Base-by-base conservation (phyloP, 2,329 filamentous ascomycete species). In the Penicillium sp. region DNA sequence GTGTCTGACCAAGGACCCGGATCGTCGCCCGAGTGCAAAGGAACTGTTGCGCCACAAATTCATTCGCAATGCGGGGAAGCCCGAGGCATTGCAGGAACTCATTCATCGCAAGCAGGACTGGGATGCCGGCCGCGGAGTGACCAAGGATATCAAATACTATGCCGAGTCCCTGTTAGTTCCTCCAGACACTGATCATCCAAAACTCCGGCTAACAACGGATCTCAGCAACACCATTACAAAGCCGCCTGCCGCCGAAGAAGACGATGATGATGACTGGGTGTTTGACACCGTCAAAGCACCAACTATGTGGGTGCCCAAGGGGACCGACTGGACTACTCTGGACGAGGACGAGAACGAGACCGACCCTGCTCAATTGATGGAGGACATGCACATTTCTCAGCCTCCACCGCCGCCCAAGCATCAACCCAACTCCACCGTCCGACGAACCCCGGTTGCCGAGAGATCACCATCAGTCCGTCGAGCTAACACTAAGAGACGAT, bases 1-100 rank as follows among this genome's bases (percentile, higher is more conserved):
- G 57, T 98, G 93, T 64, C 76, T 98, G 50, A 86, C 91, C 60
- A 98, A 97, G 66, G 89, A 97, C 60, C 86, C 89, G 7, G 89
- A 95, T 52, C 80, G 80, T 56, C 76, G 93, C 52, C 87, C 89
- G 0, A 86, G 86, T 0, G 91, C 93, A 9, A 91, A 86, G 67
- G 89, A 96, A 29, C 75, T 98, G 10, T 72, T 97, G 42, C 85
- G 84, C 62, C 91, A 97, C 69, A 84, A 85, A 37, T 98, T 97
- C 65, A 87, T 98, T 58, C 81, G 85, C 43, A 82, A 80, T 35
- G 90, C 93, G 1, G 91, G 90, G 46, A 95, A 89, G 68, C 82
- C 90, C 0, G 93, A 97, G 65, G 81, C 83, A 3, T 72, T 98
- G 48, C 88, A 94, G 62, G 90, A 96, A 65, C 73, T 98, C 42